Base-by-base conservation (phyloP, 2,329 filamentous ascomycete genomes). In the Pyrenochaeta sp. region DNA sequence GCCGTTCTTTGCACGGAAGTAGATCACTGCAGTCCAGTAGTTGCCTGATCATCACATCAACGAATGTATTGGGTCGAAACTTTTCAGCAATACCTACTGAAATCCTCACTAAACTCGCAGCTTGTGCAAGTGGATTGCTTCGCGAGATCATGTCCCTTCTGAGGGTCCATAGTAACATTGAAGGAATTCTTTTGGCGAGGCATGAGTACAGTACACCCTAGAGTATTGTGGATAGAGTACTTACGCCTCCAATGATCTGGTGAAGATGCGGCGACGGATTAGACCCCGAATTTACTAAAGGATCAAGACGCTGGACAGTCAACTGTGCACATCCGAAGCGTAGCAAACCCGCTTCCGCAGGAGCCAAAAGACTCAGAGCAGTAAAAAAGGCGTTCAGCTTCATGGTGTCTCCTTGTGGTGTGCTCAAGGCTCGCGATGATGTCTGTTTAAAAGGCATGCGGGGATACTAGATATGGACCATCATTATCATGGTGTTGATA, bases 61-160 rank as follows among this genome's bases (percentile, higher is more conserved):
- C 9, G 23, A 27, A 27, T 9, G 23, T 27, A 9, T 27, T 9
- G 23, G 9, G 23, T 27, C 23, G 23, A 21, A 12, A 14, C n/a
- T 11, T 14, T 23, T 11, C 4, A 20, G 4, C 9, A 11, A 5
- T 10, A 39, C 50, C 31, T 10, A 63, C 58, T 55, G 40, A 64
- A 60, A 54, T 79, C 77, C 23, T 80, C 74, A n/a, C 69, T 71
- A 42, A 78, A 77, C n/a, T 73, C 74, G 61, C 77, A 80, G 1
- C 69, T 78, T 1, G 78, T 80, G 68, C 78, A 80, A 10, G 71
- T 76, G 3, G 77, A 67, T 30, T 48, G 59, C 41, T 72, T 63
- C 21, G 57, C 54, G 23, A 72, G 60, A 48, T 72, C 67, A 52
- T 68, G 66, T 4, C 52, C 58, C 42, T 61, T 58, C 15, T 56